A percentile compares a stretch with the other conserved stretches of the same genome.
Evolutionary conservation across 2,329 filamentous ascomycete genomes (phyloP).

Genomic region (Coniochaeta sp.): DNA sequence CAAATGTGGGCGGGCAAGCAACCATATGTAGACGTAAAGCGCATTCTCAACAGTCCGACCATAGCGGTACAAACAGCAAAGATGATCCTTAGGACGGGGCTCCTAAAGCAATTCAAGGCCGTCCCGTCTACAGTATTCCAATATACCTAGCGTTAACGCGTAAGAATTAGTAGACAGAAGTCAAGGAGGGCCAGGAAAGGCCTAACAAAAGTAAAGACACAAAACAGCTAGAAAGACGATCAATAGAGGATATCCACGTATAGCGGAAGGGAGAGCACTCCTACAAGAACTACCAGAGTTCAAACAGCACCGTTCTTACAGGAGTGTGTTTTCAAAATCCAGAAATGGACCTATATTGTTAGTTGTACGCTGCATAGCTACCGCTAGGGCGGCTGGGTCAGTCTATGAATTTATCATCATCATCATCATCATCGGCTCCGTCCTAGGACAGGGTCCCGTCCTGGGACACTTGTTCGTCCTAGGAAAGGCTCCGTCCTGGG

Average conservation of each 20-base stretch:
- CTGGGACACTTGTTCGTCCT: no score
- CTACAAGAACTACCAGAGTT: no score
- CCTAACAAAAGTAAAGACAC: constrained; percentile 18
- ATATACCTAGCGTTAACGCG: constrained; percentile 15
- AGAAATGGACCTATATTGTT: no score
- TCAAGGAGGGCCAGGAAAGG: constrained; percentile 17
- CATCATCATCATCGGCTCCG: no score
- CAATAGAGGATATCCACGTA: constrained; percentile 7
- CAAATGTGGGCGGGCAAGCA: constrained; percentile 9
- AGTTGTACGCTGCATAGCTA: no score
- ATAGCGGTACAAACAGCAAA: constrained; percentile 25
- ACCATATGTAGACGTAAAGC: constrained; percentile 19
- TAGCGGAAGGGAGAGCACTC: constrained; percentile 4
- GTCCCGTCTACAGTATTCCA: constrained; percentile 18
- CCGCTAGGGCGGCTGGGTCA: no score
- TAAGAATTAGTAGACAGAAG: constrained; percentile 19
- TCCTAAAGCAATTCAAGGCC: constrained; percentile 20
- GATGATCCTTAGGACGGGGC: constrained; percentile 23
- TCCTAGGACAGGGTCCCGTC: no score
- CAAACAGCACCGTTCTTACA: no score
- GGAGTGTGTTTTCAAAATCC: no score
- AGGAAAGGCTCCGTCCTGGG: no score
- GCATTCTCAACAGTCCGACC: constrained; percentile 23
- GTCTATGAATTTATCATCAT: no score
- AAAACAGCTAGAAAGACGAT: constrained; percentile 15